Evolutionary conservation across 2,329 filamentous ascomycete genomes (phyloP), one percentile per base, ranked within the genome.

Genomic region (Endoconidiophora laricicola): DNA sequence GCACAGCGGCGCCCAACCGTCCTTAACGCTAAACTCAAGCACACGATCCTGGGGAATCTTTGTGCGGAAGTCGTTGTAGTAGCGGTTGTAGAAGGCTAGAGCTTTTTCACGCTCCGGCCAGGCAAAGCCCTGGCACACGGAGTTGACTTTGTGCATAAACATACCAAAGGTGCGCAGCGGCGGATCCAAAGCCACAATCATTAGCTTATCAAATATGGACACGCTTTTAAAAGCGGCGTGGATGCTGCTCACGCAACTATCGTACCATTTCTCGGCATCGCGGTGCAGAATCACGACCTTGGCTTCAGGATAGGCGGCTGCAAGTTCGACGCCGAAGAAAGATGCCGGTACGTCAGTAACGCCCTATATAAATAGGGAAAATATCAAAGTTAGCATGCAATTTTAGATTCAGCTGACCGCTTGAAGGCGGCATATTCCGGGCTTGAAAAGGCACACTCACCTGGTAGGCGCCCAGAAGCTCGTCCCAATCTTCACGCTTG

Each of bases 271-370:
- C 33, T 66, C 64, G n/a, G 61, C 58, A 44, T 66, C 65, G 46
- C 65, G 63, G 56, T 62, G 65, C 41, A 67, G 57, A 45, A 67
- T 62, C 51, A 67, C 54, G 41, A 66, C 59, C 52, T 66, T 66
- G 46, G 65, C 65, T 10, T 65, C 62, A 4, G 61, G 61, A 45
- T 61, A 61, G 6, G 55, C 40, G 26, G 57, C 59, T 26, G 65
- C 63, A 9, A 67, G 58, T 46, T 67, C 63, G 48, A 58, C 52
- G 45, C 60, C 61, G 56, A 67, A 64, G 57, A 78, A 80, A 37
- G 74, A 66, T 0, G 76, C 64, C 1, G 80, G 77, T 14, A 76
- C 60, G 44, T 74, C 74, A 50, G 70, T 69, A 6, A 71, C 75
- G 20, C 69, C 70, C n/a, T 75, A 76, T 3, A 62, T 61, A 6